Conservation (phyloP, 345 rosid species). For the Acer negundo region DNA sequence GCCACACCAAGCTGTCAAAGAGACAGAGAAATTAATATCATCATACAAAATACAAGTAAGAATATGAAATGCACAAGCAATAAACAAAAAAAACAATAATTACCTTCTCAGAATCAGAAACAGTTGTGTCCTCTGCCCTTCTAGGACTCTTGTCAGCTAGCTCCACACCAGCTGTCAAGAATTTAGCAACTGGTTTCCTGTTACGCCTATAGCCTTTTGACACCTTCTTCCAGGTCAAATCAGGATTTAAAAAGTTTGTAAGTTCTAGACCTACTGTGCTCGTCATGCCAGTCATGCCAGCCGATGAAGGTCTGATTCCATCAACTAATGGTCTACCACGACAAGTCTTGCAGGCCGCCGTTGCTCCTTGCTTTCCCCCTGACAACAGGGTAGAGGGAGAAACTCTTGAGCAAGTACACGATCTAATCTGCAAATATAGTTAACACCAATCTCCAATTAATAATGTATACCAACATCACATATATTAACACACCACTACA, state of each 20-base stretch:
- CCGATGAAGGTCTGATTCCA: slow-evolving; percentile 29
- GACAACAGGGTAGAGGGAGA: slow-evolving; percentile 16
- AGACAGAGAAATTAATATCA: background rate
- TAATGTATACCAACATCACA: background rate
- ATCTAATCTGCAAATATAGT: slow-evolving; percentile 19
- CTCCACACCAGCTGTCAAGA: slow-evolving; percentile 24
- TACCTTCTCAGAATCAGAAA: slow-evolving; percentile 60
- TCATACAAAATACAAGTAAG: background rate
- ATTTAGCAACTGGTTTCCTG: slow-evolving; percentile 34
- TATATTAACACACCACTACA: background rate
- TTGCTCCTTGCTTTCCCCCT: slow-evolving; percentile 27
- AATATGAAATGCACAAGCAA: slow-evolving; percentile 1
- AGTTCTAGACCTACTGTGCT: slow-evolving; percentile 48
- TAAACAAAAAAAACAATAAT: slow-evolving; percentile 13
- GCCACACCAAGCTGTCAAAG: slow-evolving; percentile 55
- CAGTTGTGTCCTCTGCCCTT: slow-evolving; percentile 22
- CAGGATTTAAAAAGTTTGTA: slow-evolving; percentile 41
- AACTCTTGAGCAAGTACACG: slow-evolving; percentile 27
- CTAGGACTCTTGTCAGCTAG: slow-evolving; percentile 25
- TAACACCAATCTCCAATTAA: slow-evolving; percentile 13
- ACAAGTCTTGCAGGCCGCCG: slow-evolving; percentile 31
- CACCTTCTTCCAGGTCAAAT: slow-evolving; percentile 52
- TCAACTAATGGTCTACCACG: slow-evolving; percentile 26
- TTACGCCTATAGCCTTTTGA: slow-evolving; percentile 52
- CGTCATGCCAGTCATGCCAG: slow-evolving; percentile 45